Evolutionary conservation across 2,329 filamentous ascomycete genomes (phyloP).

Genomic region (Cladosporium velox): DNA sequence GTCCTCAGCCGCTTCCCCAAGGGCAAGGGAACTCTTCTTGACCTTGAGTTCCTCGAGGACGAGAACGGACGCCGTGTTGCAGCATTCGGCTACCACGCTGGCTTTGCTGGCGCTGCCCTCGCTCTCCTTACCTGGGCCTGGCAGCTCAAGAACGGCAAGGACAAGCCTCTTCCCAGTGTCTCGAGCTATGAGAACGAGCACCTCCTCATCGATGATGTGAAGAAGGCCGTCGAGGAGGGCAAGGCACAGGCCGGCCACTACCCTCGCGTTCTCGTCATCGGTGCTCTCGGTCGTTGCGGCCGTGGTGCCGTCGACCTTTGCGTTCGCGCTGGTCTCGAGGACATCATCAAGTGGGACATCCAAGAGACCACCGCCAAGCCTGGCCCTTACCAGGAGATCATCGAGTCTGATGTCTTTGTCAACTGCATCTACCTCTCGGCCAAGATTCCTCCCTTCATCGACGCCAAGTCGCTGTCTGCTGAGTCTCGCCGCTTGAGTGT

Average conservation of each 20-base stretch:
- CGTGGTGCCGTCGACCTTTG: constrained; percentile 81
- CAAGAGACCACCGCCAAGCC: constrained; percentile 70
- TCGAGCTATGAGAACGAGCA: constrained; percentile 73
- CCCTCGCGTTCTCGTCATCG: constrained; percentile 80
- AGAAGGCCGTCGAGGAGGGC: constrained; percentile 67
- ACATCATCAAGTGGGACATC: constrained; percentile 76
- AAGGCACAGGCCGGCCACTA: constrained; percentile 66
- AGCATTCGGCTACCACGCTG: constrained; percentile 71
- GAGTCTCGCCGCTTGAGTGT: constrained; percentile 67
- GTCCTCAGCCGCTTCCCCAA: constrained; percentile 78
- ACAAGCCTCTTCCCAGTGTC: constrained; percentile 66
- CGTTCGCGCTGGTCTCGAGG: constrained; percentile 70
- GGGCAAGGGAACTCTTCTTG: constrained; percentile 75
- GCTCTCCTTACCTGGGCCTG: constrained; percentile 80
- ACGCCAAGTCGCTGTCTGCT: constrained; percentile 66
- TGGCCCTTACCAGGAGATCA: constrained; percentile 41
- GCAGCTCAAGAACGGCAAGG: constrained; percentile 71
- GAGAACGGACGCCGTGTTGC: constrained; percentile 68
- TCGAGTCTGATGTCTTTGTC: constrained; percentile 56
- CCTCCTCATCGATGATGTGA: constrained; percentile 71
- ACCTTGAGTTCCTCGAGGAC: constrained; percentile 84
- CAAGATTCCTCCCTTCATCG: constrained; percentile 80
- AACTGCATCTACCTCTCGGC: constrained; percentile 87
- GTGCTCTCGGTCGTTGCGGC: constrained; percentile 75
- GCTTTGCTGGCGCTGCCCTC: constrained; percentile 64